Conservation (phyloP, 768 basidiomycete genomes). For the Ephemerocybe angulata region DNA sequence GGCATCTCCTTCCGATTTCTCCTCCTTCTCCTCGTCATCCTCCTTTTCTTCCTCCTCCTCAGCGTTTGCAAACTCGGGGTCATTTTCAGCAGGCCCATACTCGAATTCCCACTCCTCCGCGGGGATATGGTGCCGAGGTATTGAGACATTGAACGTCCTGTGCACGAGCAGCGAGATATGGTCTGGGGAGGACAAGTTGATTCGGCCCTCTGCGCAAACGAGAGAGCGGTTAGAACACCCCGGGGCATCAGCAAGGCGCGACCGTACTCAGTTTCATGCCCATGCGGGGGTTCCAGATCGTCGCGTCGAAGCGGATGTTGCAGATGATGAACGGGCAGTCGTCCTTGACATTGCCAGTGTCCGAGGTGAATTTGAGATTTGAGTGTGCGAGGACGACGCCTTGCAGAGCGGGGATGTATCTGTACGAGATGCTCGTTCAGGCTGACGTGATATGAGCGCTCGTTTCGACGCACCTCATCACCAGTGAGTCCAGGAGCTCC, state of each 20-base stretch:
- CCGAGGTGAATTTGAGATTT: slow-evolving; percentile 62
- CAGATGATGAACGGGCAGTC: slow-evolving; percentile 87
- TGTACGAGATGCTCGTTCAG: slow-evolving; percentile 31
- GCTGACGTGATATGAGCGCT: too few relatives aligned
- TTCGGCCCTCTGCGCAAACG: slow-evolving; percentile 63
- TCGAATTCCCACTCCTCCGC: slow-evolving; percentile 80
- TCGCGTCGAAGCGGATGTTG: slow-evolving; percentile 73
- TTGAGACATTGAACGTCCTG: slow-evolving; percentile 92
- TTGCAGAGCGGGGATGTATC: slow-evolving; percentile 82
- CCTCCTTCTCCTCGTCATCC: slow-evolving; percentile 21
- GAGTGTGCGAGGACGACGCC: slow-evolving; percentile 89
- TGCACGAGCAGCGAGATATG: slow-evolving; percentile 89
- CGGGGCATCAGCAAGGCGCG: slow-evolving; percentile 1
- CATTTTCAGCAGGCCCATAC: slow-evolving; percentile 77
- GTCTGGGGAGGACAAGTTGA: slow-evolving; percentile 87
- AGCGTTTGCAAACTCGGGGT: slow-evolving; percentile 60
- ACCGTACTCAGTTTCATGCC: slow-evolving; percentile 75
- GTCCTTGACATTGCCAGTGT: slow-evolving; percentile 62
- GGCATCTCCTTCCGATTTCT: slow-evolving; percentile 19
- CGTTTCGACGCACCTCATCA: slow-evolving; percentile 98
- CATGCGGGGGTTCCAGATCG: slow-evolving; percentile 83
- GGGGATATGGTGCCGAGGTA: slow-evolving; percentile 89
- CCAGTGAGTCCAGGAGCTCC: slow-evolving; percentile 90
- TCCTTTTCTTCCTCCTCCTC: slow-evolving; percentile 27
- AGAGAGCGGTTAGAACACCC: slow-evolving; percentile 4